Evolutionary conservation across 192 early-diverging fungal species (phyloP), one percentile per base, ranked within the genome.

Genomic region (Rhizophlyctis rosea): DNA sequence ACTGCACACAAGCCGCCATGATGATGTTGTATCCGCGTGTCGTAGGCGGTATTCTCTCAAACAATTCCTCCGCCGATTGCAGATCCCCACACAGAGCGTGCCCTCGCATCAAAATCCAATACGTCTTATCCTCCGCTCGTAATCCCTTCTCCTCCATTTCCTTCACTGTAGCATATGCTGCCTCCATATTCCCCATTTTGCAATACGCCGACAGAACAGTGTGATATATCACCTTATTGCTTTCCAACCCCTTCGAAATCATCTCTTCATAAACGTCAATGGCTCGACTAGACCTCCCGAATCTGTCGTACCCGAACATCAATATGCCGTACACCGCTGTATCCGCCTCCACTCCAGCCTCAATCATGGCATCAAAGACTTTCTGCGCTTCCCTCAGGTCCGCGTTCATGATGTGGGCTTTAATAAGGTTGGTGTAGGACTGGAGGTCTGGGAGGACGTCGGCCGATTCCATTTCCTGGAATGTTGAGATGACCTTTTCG

Each of bases 11-110:
- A 0, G 72, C 67, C 21, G 50, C 47, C 30, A 74, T 70, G 36
- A 56, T 28, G 18, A 30, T 71, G 50, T 74, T 74, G 59, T 52
- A 74, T 30, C n/a, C n/a, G n/a, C n/a, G n/a, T n/a, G n/a, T n/a
- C n/a, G n/a, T n/a, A n/a, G n/a, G n/a, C 4, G 50, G 18, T 31
- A 63, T 63, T 18, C 33, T 47, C 16, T 61, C 31, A 34, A 63
- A 73, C 14, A 61, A 29, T 16, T 34, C 23, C 36, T 59, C 51
- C 11, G 55, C 71, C 1, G 35, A 47, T 25, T 57, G 50, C 7
- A 69, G 29, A 39, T 73, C 61, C 14, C 66, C 66, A 21, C 27
- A 32, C 9, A 58, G 54, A 11, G 65, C 71, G 49, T 64, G 63
- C 24, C 71, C 71, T 39, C 60, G 21, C 29, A 73, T 68, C 62